Evolutionary conservation across 2,329 filamentous ascomycete species (phyloP).

Genomic region (Exophiala viscosa): DNA sequence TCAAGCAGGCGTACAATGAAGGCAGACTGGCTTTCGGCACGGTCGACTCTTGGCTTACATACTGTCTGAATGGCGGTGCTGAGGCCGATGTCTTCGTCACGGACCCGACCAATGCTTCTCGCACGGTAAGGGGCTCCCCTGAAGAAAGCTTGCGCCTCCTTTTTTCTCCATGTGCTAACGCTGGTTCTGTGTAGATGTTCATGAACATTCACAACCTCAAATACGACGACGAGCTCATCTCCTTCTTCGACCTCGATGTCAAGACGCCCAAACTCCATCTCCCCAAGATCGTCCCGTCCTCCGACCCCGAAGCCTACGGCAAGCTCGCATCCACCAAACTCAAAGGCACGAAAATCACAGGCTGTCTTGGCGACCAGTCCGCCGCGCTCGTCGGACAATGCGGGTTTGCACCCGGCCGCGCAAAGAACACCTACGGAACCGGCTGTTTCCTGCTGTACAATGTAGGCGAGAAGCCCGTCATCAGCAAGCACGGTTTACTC

Average conservation of each 20-base stretch:
- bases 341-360: slow-evolving; percentile 64
- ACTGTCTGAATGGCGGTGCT: slow-evolving; percentile 63
- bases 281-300: slow-evolving; percentile 71
- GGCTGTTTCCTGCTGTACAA: slow-evolving; percentile 80
- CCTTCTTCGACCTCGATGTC: slow-evolving; percentile 68
- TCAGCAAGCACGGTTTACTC: slow-evolving; percentile 69
- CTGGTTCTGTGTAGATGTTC: slow-evolving; percentile 55
- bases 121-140: slow-evolving; percentile 47
- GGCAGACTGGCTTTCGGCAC: slow-evolving; percentile 71
- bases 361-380: slow-evolving; percentile 74
- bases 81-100: slow-evolving; percentile 62
- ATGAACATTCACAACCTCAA: slow-evolving; percentile 71
- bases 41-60: slow-evolving; percentile 75
- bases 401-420: slow-evolving; percentile 69
- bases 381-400: slow-evolving; percentile 74
- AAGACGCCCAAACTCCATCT: slow-evolving; percentile 57
- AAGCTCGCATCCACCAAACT: slow-evolving; percentile 57
- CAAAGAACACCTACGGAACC: slow-evolving; percentile 79
- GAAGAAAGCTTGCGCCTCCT: too few species aligned
- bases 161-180: too few species aligned
- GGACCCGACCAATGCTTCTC: slow-evolving; percentile 71
- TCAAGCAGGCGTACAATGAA: slow-evolving; percentile 65
- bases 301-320: slow-evolving; percentile 65
- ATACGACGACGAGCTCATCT: slow-evolving; percentile 67
- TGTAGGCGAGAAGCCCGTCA: slow-evolving; percentile 70